These are phyloP conservation scores for Luffa aegyptiaca DNA, from an alignment of 306 rosid species.

Conservation along the genomic window DNA sequence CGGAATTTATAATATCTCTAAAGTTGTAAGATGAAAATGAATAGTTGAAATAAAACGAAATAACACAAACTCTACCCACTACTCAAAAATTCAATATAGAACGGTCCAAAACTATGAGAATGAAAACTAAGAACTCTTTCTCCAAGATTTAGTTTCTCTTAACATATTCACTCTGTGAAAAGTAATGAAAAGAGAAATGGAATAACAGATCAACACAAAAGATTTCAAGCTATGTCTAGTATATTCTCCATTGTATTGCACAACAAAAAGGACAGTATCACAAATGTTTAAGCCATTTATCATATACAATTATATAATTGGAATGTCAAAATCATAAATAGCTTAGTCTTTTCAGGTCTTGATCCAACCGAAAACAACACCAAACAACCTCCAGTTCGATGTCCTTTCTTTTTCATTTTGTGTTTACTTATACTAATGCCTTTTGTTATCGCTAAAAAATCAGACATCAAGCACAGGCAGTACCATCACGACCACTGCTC, in stretches of 20 bases:
- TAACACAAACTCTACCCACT: neutral
- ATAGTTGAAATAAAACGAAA: neutral
- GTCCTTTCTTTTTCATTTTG: neutral
- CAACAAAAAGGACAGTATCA: neutral
- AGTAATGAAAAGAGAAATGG: neutral
- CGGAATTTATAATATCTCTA: neutral
- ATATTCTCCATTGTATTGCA: neutral
- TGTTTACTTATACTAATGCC: neutral
- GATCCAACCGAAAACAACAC: neutral
- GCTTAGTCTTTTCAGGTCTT: neutral
- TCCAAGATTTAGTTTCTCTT: neutral
- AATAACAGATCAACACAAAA: neutral
- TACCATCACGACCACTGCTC: neutral
- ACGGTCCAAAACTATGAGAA: neutral
- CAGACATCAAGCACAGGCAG: neutral
- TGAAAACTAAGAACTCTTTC: constrained; percentile 1
- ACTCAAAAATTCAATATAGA: neutral
- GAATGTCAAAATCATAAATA: neutral
- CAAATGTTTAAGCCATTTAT: neutral
- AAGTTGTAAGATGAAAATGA: neutral
- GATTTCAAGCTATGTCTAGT: neutral
- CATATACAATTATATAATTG: neutral
- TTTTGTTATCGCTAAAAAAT: neutral
- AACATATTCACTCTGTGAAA: neutral
- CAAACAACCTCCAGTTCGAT: neutral